Evolutionary conservation across 225 moss, liverwort and hornwort genomes (phyloP).

Genomic region (Climacium dendroides): DNA sequence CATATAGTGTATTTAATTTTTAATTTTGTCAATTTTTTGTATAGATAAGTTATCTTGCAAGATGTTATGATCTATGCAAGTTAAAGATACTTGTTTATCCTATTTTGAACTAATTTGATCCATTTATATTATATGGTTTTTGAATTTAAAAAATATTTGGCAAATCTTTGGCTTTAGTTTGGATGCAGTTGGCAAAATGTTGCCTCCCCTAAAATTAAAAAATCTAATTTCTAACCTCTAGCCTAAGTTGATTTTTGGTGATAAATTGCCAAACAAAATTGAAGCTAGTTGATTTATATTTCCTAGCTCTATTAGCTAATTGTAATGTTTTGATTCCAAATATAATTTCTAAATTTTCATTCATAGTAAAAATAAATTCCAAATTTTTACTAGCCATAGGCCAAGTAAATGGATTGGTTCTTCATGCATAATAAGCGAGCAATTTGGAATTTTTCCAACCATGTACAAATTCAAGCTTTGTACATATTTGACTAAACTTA

Average conservation of each 20-base stretch:
- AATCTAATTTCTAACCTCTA: not conserved
- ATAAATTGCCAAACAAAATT: not conserved
- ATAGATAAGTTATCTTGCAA: not conserved
- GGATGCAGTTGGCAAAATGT: not conserved
- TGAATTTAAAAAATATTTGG: not conserved
- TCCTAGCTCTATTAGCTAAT: fast-evolving
- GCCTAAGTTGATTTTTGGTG: not conserved
- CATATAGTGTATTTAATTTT: not conserved
- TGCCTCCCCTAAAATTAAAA: fast-evolving
- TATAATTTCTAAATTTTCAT: not conserved
- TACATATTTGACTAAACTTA: not conserved
- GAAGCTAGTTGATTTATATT: not conserved
- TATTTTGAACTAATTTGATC: not conserved
- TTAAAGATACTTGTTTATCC: not conserved
- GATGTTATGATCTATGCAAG: not conserved
- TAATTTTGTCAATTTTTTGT: not conserved
- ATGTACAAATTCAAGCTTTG: not conserved
- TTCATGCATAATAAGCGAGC: fast-evolving
- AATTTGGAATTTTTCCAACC: not conserved
- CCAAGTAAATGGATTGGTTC: not conserved
- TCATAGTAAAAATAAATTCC: too few relatives aligned
- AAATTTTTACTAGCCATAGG: fast-evolving
- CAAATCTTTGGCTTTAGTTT: too few relatives aligned
- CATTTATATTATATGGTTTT: not conserved
- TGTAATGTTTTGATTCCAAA: not conserved